Evolutionary conservation across 257 asterid species (phyloP).

Genomic region (Gentiana dahurica): DNA sequence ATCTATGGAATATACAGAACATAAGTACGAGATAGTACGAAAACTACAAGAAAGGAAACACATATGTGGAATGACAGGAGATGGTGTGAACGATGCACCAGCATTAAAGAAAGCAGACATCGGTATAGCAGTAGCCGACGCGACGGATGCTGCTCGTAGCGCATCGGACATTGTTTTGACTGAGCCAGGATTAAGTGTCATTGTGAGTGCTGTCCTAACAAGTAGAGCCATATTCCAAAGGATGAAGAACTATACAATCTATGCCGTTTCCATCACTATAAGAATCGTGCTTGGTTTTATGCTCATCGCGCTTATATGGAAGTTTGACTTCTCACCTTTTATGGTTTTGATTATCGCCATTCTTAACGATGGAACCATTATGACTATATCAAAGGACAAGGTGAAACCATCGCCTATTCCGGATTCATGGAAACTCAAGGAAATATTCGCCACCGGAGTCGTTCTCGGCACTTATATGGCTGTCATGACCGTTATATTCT

Average conservation of each 20-base stretch:
- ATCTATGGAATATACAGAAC: constrained; percentile 16
- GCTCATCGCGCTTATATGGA: constrained; percentile 52
- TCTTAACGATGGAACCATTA: constrained; percentile 53
- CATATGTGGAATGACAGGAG: constrained; percentile 46
- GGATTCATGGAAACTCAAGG: constrained; percentile 50
- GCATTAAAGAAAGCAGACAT: constrained; percentile 40
- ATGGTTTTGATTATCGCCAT: constrained; percentile 52
- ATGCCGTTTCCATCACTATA: constrained; percentile 45
- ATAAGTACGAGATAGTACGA: constrained; percentile 39
- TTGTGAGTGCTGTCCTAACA: constrained; percentile 35
- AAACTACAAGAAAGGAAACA: constrained; percentile 42
- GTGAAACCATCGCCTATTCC: constrained; percentile 53
- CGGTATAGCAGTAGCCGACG: constrained; percentile 50
- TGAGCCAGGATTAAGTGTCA: constrained; percentile 36
- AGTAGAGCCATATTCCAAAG: constrained; percentile 45
- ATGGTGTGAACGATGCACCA: constrained; percentile 46
- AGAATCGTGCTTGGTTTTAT: constrained; percentile 41
- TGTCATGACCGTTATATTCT: constrained; percentile 49
- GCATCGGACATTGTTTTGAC: constrained; percentile 43
- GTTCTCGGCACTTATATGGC: constrained; percentile 54
- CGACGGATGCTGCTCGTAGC: constrained; percentile 42
- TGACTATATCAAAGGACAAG: constrained; percentile 56
- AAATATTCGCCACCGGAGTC: constrained; percentile 45
- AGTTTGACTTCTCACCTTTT: constrained; percentile 51
- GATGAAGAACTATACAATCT: constrained; percentile 45